phyloP scores from a whole-genome alignment of 176 grass and related monocot species.

The Carex myosuroides region DNA sequence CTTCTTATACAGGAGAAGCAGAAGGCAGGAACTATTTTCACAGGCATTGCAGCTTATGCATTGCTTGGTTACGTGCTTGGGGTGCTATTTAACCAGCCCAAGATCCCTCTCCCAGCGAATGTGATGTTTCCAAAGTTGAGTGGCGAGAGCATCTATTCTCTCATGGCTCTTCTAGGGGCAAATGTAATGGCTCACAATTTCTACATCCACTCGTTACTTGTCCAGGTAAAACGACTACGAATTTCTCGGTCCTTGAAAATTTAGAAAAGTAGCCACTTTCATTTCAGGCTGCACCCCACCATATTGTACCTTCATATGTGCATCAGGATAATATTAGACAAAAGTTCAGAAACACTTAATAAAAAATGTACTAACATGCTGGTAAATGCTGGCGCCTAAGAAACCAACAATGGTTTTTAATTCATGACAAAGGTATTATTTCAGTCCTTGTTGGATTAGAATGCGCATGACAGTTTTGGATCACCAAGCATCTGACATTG shows the following conservation, averaged over 20 bases:
- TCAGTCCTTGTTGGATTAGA: not conserved
- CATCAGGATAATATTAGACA: not conserved
- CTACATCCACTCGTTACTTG: constrained; percentile 90
- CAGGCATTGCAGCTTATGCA: constrained; percentile 58
- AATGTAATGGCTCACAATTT: constrained; percentile 99
- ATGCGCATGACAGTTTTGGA: not conserved
- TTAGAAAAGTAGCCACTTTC: not conserved
- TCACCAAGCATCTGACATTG: not conserved
- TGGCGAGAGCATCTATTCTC: constrained; percentile 84
- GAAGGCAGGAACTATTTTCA: constrained; percentile 44
- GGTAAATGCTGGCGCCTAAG: not conserved
- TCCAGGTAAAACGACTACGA: constrained; percentile 46
- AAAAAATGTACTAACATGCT: not conserved
- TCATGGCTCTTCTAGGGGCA: constrained; percentile 96
- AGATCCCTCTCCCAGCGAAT: constrained; percentile 66
- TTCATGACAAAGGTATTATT: not conserved
- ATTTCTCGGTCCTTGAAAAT: constrained; percentile 1
- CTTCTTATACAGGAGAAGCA: constrained; percentile 46
- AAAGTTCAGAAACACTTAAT: not conserved
- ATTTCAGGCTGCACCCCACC: not conserved
- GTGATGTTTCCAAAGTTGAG: constrained; percentile 83
- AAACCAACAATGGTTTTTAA: not conserved
- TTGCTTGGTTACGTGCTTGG: constrained; percentile 89
- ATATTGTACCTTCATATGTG: not conserved
- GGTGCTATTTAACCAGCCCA: constrained; percentile 77